Evolutionary conservation across 2,329 filamentous ascomycete genomes (phyloP).

Genomic region (Beauveria caledonica): DNA sequence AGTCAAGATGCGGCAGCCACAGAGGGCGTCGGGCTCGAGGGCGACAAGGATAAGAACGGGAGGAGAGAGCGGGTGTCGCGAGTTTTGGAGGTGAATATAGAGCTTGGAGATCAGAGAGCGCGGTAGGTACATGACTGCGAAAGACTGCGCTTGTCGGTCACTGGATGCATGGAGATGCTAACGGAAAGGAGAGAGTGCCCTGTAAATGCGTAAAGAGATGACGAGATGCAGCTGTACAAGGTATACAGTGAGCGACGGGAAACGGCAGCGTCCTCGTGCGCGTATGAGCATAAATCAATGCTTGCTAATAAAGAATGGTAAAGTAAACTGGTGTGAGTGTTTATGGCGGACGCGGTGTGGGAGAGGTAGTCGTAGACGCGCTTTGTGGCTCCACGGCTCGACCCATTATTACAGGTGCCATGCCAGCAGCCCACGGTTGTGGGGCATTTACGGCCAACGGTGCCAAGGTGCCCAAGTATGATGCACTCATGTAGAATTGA

Average conservation of each 20-base stretch:
- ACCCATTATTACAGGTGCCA: not conserved
- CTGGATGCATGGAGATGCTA: not conserved
- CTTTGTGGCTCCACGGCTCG: slow-evolving; percentile 5
- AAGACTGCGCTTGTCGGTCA: not conserved
- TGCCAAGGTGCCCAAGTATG: too few species aligned
- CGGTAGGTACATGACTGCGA: slow-evolving; percentile 77
- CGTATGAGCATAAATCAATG: not conserved
- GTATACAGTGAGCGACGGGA: not conserved
- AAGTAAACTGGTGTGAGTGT: slow-evolving; percentile 7
- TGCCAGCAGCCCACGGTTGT: too few species aligned
- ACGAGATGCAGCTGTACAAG: not conserved
- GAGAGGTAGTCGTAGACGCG: not conserved
- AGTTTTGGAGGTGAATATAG: slow-evolving; percentile 79
- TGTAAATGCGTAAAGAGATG: not conserved
- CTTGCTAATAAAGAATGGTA: not conserved
- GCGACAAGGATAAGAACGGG: slow-evolving; percentile 87
- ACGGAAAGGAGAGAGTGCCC: not conserved
- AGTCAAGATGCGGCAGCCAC: slow-evolving; percentile 89
- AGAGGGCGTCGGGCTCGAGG: slow-evolving; percentile 90
- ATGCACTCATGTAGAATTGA: too few species aligned
- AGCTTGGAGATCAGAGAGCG: slow-evolving; percentile 81
- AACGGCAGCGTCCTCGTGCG: not conserved
- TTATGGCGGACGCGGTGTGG: slow-evolving; percentile 2
- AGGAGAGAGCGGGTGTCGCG: slow-evolving; percentile 81
- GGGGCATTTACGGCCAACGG: too few species aligned